Evolutionary conservation across 768 basidiomycete genomes (phyloP).

Genomic region (Mrakia blollopis): DNA sequence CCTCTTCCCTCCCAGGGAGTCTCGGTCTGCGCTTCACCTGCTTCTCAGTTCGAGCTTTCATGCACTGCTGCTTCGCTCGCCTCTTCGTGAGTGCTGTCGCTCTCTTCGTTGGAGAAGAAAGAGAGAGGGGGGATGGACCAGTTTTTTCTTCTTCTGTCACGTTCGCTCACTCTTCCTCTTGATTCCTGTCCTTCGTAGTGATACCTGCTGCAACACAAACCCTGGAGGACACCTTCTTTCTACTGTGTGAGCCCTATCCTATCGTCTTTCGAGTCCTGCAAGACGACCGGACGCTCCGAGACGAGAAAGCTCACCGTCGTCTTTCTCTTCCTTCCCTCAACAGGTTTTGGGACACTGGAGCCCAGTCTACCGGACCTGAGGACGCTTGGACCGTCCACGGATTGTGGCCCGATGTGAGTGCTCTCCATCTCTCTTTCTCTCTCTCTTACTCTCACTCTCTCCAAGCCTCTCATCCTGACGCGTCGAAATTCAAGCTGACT

Average conservation of each 20-base stretch:
- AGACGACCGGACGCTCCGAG: too few species aligned
- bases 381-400: slow-evolving; percentile 58
- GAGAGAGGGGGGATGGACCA: too few species aligned
- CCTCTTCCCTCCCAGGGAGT: slow-evolving; percentile 2
- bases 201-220: slow-evolving; percentile 25
- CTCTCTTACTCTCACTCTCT: too few species aligned
- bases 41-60: slow-evolving; percentile 25
- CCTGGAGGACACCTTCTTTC: slow-evolving; percentile 52
- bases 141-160: too few species aligned
- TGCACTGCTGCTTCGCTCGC: slow-evolving; percentile 12
- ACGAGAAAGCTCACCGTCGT: not conserved
- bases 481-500: not conserved
- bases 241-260: slow-evolving; percentile 46
- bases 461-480: too few species aligned
- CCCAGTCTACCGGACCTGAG: slow-evolving; percentile 55
- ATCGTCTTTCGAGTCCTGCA: not conserved
- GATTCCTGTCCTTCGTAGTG: not conserved
- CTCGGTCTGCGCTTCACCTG: slow-evolving; percentile 18
- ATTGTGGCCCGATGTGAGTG: slow-evolving; percentile 63
- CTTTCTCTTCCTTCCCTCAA: not conserved
- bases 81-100: not conserved
- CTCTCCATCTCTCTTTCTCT: not conserved
- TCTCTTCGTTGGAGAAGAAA: too few species aligned
- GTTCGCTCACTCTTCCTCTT: too few species aligned
- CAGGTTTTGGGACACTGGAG: slow-evolving; percentile 64